phyloP scores from a whole-genome alignment of 1,284 basidiomycete genomes.

The Mycena citricolor region DNA sequence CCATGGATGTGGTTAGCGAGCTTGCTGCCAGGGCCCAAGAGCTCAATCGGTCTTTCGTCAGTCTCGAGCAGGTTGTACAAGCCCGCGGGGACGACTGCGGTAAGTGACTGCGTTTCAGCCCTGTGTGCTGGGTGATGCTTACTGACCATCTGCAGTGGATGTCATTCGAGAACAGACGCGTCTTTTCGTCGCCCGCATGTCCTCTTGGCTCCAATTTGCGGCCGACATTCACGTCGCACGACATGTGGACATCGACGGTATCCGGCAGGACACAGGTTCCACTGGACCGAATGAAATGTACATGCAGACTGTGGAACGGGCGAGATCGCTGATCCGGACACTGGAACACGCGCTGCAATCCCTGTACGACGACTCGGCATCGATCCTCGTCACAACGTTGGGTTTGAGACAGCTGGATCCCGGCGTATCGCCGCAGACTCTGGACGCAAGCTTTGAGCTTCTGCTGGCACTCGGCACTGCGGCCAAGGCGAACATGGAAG shows the following conservation, averaged over 20 bases:
- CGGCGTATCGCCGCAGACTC: conserved; percentile 34
- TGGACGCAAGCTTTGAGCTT: conserved; percentile 42
- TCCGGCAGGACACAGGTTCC: conserved; percentile 47
- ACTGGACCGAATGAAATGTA: conserved; percentile 52
- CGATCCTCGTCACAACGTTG: conserved; percentile 58
- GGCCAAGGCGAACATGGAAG: conserved; percentile 51
- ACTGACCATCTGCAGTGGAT: conserved; percentile 35
- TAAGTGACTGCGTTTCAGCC: conserved; percentile 28
- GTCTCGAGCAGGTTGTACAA: conserved; percentile 40
- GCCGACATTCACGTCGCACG: conserved; percentile 73
- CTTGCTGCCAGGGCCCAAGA: conserved; percentile 46
- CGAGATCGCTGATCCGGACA: conserved; percentile 62
- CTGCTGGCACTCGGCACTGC: conserved; percentile 49
- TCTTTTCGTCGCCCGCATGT: conserved; percentile 52
- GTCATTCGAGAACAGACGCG: conserved; percentile 44
- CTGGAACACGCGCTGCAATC: conserved; percentile 69
- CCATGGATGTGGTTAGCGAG: conserved; percentile 53
- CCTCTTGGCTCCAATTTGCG: conserved; percentile 55
- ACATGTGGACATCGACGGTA: conserved; percentile 76
- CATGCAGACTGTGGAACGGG: conserved; percentile 61
- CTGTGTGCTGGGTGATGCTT: conserved; percentile 10
- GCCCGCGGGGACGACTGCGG: conserved; percentile 40
- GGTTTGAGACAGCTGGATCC: conserved; percentile 43
- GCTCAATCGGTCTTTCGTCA: conserved; percentile 48
- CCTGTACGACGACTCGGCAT: conserved; percentile 66